These are phyloP conservation scores for Colletotrichum lini DNA, from an alignment of 2,329 filamentous ascomycete species.

Conservation along the genomic window DNA sequence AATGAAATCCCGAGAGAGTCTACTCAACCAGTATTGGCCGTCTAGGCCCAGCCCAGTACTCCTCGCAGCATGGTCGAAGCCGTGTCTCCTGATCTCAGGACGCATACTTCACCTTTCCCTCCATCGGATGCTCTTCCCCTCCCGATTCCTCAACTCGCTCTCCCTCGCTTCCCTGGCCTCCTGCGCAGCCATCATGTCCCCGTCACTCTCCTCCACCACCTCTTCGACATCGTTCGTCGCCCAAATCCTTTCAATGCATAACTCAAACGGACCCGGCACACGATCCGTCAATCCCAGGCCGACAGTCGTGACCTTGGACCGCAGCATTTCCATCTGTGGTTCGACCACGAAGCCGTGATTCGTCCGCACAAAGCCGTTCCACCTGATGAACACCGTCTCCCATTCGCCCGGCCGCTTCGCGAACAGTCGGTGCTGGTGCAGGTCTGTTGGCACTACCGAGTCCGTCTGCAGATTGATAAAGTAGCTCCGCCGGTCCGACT, in stretches of 20 bases:
- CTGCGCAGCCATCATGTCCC: constrained; percentile 30
- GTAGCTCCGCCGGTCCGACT: constrained; percentile 92
- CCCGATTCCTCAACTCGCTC: constrained; percentile 54
- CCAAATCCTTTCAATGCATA: constrained; percentile 90
- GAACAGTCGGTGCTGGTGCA: constrained; percentile 94
- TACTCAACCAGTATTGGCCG: not conserved
- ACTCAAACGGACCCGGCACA: constrained; percentile 88
- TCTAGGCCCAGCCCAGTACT: not conserved
- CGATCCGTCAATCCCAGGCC: constrained; percentile 93
- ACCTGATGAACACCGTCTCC: constrained; percentile 95
- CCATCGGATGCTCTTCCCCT: constrained; percentile 57
- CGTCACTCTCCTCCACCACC: constrained; percentile 43
- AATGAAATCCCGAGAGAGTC: not conserved
- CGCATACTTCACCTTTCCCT: constrained; percentile 1
- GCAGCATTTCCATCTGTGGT: constrained; percentile 90
- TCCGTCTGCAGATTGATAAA: constrained; percentile 97
- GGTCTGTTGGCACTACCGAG: constrained; percentile 91
- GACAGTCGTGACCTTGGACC: constrained; percentile 86
- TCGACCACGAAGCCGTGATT: constrained; percentile 94
- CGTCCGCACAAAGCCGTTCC: constrained; percentile 94
- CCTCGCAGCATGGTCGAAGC: not conserved
- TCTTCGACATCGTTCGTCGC: constrained; percentile 77
- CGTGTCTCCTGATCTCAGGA: not conserved
- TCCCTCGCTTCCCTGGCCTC: constrained; percentile 37
- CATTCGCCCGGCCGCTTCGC: constrained; percentile 85